Conservation (phyloP, 2,329 filamentous ascomycete genomes). For the Aspergillus awamori region DNA sequence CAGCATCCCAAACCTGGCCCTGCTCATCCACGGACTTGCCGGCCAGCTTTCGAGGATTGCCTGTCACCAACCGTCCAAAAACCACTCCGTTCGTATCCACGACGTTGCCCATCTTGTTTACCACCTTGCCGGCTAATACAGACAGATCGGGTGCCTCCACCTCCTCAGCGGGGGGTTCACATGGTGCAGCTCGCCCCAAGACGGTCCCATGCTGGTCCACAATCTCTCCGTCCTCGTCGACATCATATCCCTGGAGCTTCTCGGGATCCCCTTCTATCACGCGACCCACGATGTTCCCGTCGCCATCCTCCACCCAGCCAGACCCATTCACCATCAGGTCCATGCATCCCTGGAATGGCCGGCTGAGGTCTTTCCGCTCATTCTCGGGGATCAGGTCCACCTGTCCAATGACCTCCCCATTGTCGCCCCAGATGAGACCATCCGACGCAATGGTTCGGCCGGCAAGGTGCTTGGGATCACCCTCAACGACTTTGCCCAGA, state of each 20-base stretch:
- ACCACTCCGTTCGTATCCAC: constrained; percentile 61
- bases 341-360: constrained; percentile 60
- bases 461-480: constrained; percentile 58
- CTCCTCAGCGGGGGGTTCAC: constrained; percentile 54
- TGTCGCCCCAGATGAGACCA: constrained; percentile 59
- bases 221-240: constrained; percentile 82
- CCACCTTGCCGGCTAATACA: constrained; percentile 60
- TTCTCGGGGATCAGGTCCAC: constrained; percentile 61
- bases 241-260: constrained; percentile 69
- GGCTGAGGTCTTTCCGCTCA: constrained; percentile 56
- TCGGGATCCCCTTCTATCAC: constrained; percentile 72
- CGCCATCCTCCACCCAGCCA: constrained; percentile 68
- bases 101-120: constrained; percentile 66
- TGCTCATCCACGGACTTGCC: constrained; percentile 65
- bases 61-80: constrained; percentile 60
- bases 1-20: constrained; percentile 66
- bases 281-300: constrained; percentile 75
- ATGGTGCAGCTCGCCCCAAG: constrained; percentile 61
- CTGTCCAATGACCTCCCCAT: constrained; percentile 57
- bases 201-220: constrained; percentile 72
- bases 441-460: constrained; percentile 58
- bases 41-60: constrained; percentile 57
- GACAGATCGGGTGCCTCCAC: constrained; percentile 57
- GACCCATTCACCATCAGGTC: constrained; percentile 61
- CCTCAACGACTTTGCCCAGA: constrained; percentile 59